Evolutionary conservation across 2,329 filamentous ascomycete species (phyloP).

Genomic region (Claviceps fusiformis): DNA sequence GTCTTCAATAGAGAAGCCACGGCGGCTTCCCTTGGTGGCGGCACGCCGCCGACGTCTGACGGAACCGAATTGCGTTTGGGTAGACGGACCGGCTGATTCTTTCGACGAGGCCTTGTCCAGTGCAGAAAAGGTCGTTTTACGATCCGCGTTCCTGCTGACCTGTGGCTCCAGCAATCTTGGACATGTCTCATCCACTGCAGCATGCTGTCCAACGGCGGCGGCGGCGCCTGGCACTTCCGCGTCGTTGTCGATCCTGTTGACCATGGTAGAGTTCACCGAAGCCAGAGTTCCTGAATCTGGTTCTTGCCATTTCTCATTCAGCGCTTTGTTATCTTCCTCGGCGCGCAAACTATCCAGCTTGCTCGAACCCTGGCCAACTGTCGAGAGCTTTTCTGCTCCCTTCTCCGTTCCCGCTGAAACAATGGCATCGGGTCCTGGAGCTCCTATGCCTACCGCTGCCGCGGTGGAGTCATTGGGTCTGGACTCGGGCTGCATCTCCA

Average conservation of each 20-base stretch:
- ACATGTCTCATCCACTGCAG: slow-evolving; percentile 25
- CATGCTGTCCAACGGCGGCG: slow-evolving; percentile 25
- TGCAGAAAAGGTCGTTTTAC: slow-evolving; percentile 43
- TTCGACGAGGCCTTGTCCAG: slow-evolving; percentile 33
- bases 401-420: slow-evolving; percentile 21
- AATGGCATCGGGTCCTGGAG: slow-evolving; percentile 26
- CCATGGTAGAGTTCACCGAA: slow-evolving; percentile 26
- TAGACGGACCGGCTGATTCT: slow-evolving; percentile 17
- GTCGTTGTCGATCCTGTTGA: slow-evolving; percentile 4
- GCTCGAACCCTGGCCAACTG: slow-evolving; percentile 12
- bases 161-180: slow-evolving; percentile 20
- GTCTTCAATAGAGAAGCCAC: slow-evolving; percentile 57
- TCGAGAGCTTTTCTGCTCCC: slow-evolving; percentile 14
- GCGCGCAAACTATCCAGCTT: slow-evolving; percentile 20
- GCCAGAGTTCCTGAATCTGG: slow-evolving; percentile 9
- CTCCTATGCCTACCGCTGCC: slow-evolving; percentile 27
- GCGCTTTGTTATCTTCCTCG: slow-evolving; percentile 14
- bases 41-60: slow-evolving; percentile 51
- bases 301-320: slow-evolving; percentile 21
- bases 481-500: slow-evolving; percentile 28
- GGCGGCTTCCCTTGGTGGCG: slow-evolving; percentile 55
- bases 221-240: slow-evolving; percentile 21
- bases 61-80: slow-evolving; percentile 28
- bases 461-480: slow-evolving; percentile 13
- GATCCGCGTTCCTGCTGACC: slow-evolving; percentile 28